Percentiles rank a stretch among this genome's conserved stretches.
Conservation (phyloP, 495 filamentous ascomycete genomes). For the Penicillium roqueforti region DNA sequence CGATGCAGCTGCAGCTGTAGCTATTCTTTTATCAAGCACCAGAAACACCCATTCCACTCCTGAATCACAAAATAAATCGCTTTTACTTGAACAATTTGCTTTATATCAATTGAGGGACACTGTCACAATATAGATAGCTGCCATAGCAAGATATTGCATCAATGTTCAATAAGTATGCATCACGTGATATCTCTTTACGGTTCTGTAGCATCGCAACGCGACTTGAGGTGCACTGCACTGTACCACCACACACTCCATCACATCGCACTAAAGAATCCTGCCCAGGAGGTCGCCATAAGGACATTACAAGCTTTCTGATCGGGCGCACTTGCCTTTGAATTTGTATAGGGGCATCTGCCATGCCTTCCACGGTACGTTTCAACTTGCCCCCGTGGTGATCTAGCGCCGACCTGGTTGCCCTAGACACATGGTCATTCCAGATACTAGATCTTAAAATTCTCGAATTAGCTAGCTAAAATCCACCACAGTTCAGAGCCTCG, state of each 20-base stretch:
- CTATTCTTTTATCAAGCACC: constrained; percentile 10
- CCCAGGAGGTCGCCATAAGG: background rate
- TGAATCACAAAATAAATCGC: background rate
- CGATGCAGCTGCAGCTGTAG: constrained; percentile 10
- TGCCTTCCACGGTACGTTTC: constrained; percentile 44
- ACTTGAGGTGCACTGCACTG: constrained; percentile 3
- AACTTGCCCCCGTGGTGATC: constrained; percentile 11
- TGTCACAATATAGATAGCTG: background rate
- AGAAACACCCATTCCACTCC: constrained; percentile 10
- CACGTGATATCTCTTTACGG: constrained; percentile 15
- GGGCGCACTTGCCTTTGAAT: background rate
- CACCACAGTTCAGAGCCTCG: constrained; percentile 42
- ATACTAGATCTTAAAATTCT: background rate
- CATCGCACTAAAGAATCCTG: background rate
- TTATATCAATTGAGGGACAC: background rate
- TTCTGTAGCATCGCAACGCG: constrained; percentile 13
- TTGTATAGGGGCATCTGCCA: constrained; percentile 13
- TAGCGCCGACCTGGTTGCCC: background rate
- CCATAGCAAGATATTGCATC: background rate
- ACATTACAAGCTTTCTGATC: background rate
- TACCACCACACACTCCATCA: constrained; percentile 3
- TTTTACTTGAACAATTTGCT: background rate
- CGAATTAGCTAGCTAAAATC: constrained; percentile 2
- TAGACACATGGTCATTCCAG: background rate
- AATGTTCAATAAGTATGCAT: background rate